Base-by-base conservation (phyloP, 345 rosid genomes). In the Adansonia digitata region DNA sequence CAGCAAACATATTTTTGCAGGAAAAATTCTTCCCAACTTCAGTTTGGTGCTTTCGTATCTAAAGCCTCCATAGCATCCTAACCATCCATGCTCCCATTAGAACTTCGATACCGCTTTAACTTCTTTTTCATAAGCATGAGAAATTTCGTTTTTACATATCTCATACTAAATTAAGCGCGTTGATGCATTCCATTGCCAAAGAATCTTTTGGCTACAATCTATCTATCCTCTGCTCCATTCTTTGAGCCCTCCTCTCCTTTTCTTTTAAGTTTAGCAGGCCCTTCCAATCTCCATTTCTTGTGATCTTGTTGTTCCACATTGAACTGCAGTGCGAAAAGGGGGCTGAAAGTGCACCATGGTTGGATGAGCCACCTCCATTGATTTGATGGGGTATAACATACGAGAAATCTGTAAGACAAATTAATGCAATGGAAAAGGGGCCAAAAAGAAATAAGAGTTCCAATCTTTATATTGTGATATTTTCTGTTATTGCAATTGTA, bases 271-370 rank as follows among this genome's bases (percentile, higher is more conserved):
- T 46, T 68, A 4, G 35, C 4, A 5, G 70, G 34, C 7, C 20
- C 12, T 42, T 42, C 49, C 13, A 15, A 15, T 45, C 53, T 46
- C n/a, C 62, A 52, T 60, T 51, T 76, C 15, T 66, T 82, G 22
- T 74, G 68, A 65, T 34, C 74, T 31, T 63, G 75, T 70, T 75
- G 53, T 17, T 29, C 71, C n/a, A 2, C 59, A 27, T 78, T 26
- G 45, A 59, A 52, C 72, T 75, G 46, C 87, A 95, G 98, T 93
- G 84, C 82, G 97, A 29, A 97, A 89, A 79, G 83, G 98, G 84
- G 99, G 98, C 35, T 84, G 97, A 48, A 95, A 95, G 77, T 90
- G 99, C 74, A 90, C 97, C 56, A 93, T 95, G 99, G 85, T 93
- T 79, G 97, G 99, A 78, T 93, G 78, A 87, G 70, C 81, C 65